Evolutionary conservation across 2,329 filamentous ascomycete species (phyloP), one percentile per base, ranked within the genome.

Genomic region (Ilyonectria destructans): DNA sequence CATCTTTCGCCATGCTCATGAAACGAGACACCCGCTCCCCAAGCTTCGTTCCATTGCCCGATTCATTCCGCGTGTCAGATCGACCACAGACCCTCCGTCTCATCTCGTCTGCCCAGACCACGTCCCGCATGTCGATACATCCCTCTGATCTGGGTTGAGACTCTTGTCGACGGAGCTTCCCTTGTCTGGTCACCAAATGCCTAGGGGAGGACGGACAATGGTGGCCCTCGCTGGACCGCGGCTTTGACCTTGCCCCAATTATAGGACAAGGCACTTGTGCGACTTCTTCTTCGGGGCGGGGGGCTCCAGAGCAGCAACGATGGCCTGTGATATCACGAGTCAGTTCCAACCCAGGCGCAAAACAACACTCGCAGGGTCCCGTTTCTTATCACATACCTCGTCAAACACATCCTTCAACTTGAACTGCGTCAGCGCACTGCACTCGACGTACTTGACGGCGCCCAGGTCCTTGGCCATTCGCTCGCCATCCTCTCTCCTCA

Each of bases 351-450:
- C 9, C 23, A 26, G 26, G 17, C 37, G 17, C 10, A 12, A 63
- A 31, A 29, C 37, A 26, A 45, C 31, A 26, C 37, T 43, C n/a
- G 33, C 13, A 15, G 13, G 7, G 29, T n/a, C 29, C 35, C 6
- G 43, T n/a, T 37, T 26, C 40, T 62, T 31, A 35, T 55, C 57
- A 79, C 89, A 76, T 88, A 97, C 95, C 93, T 98, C 96, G 79
- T 99, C 96, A 83, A 99, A 99, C 19, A 99, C 96, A 80, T 98
- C 96, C 88, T 99, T 99, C 74, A 99, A 86, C 85, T 98, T 98
- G 86, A 95, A 98, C 86, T 99, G 96, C 70, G 96, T 98, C 82
- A 99, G 85, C 65, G 96, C 96, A 80, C 95, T 98, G 86, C 96
- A 99, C 85, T 99, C 96, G 72, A 98, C 96, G 77, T 99, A 99